Percentiles rank a stretch among this genome's conserved stretches.
phyloP scores from a whole-genome alignment of 2,329 filamentous ascomycete genomes.

The Cercospora citrullina region DNA sequence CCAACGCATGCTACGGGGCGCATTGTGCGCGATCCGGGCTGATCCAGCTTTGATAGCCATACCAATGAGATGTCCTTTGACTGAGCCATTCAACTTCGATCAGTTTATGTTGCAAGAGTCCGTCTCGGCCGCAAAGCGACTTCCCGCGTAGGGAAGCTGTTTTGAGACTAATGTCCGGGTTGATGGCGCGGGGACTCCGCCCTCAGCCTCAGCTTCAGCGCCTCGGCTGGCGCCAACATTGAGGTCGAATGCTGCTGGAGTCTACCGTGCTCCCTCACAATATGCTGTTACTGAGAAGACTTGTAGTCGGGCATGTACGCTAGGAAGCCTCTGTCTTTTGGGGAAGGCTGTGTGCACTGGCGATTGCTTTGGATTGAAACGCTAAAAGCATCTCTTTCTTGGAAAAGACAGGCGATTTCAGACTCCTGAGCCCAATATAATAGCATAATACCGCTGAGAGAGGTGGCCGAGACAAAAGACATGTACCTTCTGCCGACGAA shows the following conservation, averaged over 20 bases:
- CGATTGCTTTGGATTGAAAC: background rate
- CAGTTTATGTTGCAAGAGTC: background rate
- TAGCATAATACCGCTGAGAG: background rate
- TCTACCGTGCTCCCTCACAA: background rate
- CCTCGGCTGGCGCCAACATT: background rate
- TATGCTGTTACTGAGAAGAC: background rate
- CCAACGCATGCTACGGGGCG: background rate
- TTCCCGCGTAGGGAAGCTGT: background rate
- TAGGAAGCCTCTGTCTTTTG: background rate
- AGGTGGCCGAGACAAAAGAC: background rate
- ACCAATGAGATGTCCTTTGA: background rate
- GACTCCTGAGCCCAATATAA: background rate
- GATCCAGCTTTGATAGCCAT: background rate
- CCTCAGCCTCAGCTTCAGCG: background rate
- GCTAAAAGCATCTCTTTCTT: background rate
- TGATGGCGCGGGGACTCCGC: background rate
- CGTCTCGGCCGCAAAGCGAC: background rate
- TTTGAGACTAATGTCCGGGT: background rate
- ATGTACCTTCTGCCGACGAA: background rate
- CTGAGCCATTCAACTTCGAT: background rate
- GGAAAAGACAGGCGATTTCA: background rate
- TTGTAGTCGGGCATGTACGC: background rate
- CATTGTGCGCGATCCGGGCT: background rate
- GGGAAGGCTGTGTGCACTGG: background rate
- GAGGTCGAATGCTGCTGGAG: background rate